Evolutionary conservation across 441 rosid species (phyloP).

Genomic region (Raphanus hybrid): DNA sequence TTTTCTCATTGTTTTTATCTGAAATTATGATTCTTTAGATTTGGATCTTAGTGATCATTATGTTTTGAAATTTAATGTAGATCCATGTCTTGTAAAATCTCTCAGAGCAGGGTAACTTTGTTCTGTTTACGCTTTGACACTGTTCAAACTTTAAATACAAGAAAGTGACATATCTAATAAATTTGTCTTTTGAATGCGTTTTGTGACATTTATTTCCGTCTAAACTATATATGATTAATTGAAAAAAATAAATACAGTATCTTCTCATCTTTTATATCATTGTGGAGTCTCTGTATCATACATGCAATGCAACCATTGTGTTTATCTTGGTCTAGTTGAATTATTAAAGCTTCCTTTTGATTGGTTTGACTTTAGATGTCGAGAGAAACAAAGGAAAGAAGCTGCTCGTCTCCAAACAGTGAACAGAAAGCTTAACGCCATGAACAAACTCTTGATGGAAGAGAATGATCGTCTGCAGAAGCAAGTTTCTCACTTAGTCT

Average conservation of each 20-base stretch:
- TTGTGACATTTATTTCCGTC: conserved; percentile 26
- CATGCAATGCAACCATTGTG: background rate
- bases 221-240: background rate
- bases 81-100: conserved; percentile 25
- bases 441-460: conserved; percentile 97
- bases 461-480: conserved; percentile 96
- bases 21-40: conserved; percentile 4
- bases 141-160: conserved; percentile 25
- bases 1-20: conserved; percentile 7
- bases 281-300: conserved; percentile 21
- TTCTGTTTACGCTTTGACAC: conserved; percentile 21
- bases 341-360: background rate
- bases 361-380: conserved; percentile 53
- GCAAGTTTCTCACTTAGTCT: conserved; percentile 93
- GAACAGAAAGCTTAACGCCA: conserved; percentile 82
- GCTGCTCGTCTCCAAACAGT: conserved; percentile 87
- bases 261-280: background rate
- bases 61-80: conserved; percentile 23
- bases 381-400: conserved; percentile 97
- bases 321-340: background rate
- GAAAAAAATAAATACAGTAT: background rate
- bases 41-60: conserved; percentile 33
- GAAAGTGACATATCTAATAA: conserved; percentile 47
- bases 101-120: conserved; percentile 17
- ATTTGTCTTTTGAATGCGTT: conserved; percentile 36